Conservation (phyloP, 2,329 filamentous ascomycete genomes). For the Aspergillus sp. region DNA sequence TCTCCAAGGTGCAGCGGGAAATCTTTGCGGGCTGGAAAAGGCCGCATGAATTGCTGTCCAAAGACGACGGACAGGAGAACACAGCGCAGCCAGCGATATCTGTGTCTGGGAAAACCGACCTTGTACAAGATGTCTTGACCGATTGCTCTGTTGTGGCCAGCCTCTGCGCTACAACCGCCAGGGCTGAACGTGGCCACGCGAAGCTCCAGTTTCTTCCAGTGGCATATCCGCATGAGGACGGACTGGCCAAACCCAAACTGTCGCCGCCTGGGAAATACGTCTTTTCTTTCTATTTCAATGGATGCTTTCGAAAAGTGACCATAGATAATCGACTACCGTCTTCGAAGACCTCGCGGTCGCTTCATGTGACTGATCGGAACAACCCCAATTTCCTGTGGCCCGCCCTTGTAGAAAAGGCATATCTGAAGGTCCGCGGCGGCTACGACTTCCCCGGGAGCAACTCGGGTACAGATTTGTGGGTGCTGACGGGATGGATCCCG, state of each 20-base stretch:
- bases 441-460: constrained; percentile 98
- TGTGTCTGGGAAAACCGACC: constrained; percentile 55
- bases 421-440: constrained; percentile 86
- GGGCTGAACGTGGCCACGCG: constrained; percentile 58
- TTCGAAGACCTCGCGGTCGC: constrained; percentile 56
- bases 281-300: constrained; percentile 90
- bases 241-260: constrained; percentile 47
- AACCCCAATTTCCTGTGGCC: constrained; percentile 83
- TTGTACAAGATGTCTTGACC: constrained; percentile 90
- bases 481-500: constrained; percentile 90
- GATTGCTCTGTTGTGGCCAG: constrained; percentile 97
- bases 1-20: constrained; percentile 64
- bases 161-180: constrained; percentile 69
- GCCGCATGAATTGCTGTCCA: constrained; percentile 56
- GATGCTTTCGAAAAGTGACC: constrained; percentile 74
- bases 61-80: constrained; percentile 17
- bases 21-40: constrained; percentile 81
- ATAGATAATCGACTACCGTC: constrained; percentile 89
- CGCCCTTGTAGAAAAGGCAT: constrained; percentile 88
- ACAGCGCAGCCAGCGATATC: constrained; percentile 45
- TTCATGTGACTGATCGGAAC: constrained; percentile 80
- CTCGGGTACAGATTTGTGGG: constrained; percentile 88
- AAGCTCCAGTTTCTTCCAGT: constrained; percentile 63
- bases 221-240: constrained; percentile 64
- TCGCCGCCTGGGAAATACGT: constrained; percentile 84